Evolutionary conservation across 257 asterid genomes (phyloP).

Genomic region (Solanum bulbocastanum): DNA sequence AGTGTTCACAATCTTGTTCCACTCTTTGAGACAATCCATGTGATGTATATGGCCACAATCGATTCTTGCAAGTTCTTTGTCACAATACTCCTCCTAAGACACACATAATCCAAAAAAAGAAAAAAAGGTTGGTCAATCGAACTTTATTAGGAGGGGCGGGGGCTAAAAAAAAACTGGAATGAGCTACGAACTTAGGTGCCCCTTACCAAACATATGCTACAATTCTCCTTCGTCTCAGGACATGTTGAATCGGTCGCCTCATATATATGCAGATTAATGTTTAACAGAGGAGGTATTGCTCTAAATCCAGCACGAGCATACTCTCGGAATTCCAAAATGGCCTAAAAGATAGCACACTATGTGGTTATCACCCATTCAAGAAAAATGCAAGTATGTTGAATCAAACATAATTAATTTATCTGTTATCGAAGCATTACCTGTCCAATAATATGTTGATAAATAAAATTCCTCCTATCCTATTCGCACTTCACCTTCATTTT

Average conservation of each 20-base stretch:
- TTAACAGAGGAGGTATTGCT: background rate
- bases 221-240: background rate
- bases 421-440: background rate
- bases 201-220: background rate
- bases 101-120: background rate
- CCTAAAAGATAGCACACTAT: background rate
- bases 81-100: background rate
- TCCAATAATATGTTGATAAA: background rate
- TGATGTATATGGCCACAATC: background rate
- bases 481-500: background rate
- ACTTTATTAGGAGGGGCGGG: background rate
- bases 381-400: background rate
- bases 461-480: background rate
- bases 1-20: background rate
- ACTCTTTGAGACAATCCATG: background rate
- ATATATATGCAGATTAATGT: background rate
- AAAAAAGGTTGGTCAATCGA: background rate
- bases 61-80: background rate
- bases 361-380: background rate
- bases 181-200: background rate
- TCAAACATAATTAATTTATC: background rate
- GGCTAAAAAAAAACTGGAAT: too few relatives aligned
- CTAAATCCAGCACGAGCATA: background rate
- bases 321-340: background rate
- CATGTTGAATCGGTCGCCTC: background rate